phyloP scores from a whole-genome alignment of 2,329 filamentous ascomycete species.

The Colletotrichum sp. region DNA sequence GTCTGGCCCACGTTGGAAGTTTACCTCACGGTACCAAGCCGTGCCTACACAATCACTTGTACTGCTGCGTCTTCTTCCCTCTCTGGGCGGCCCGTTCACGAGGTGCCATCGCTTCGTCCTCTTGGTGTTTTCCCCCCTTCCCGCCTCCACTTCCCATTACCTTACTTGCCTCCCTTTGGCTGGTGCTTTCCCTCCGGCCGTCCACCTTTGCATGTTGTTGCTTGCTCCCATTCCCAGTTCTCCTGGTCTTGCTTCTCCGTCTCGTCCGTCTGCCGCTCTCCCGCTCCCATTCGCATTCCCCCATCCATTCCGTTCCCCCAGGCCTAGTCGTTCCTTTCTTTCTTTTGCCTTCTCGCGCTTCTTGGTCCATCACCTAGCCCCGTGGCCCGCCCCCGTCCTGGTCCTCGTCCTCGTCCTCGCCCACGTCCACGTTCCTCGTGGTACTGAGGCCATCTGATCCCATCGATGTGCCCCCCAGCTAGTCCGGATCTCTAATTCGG shows the following conservation, averaged over 20 bases:
- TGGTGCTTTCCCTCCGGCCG: constrained; percentile 19
- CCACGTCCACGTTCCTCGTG: constrained; percentile 25
- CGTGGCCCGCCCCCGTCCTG: neutral
- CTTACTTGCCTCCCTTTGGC: constrained; percentile 19
- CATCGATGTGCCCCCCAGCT: constrained; percentile 20
- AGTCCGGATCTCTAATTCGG: constrained; percentile 23
- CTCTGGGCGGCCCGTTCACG: constrained; percentile 10
- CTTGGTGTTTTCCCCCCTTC: constrained; percentile 20
- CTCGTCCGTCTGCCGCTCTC: neutral
- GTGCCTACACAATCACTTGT: neutral
- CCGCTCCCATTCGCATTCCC: constrained; percentile 21
- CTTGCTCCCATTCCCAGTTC: constrained; percentile 27
- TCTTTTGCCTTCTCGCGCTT: neutral
- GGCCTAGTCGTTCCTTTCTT: constrained; percentile 3
- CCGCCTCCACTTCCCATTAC: constrained; percentile 12
- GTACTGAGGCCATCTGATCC: constrained; percentile 22
- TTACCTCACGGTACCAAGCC: neutral
- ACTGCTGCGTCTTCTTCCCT: neutral
- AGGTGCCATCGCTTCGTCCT: constrained; percentile 14
- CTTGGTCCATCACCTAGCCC: neutral
- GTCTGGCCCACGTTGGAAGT: constrained; percentile 14
- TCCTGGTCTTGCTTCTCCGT: constrained; percentile 14
- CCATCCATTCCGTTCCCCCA: neutral
- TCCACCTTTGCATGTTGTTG: constrained; percentile 24
- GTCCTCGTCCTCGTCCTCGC: neutral